Base-by-base conservation (phyloP, 192 early-diverging fungal genomes). In the Rhizoclosmatium globosum region DNA sequence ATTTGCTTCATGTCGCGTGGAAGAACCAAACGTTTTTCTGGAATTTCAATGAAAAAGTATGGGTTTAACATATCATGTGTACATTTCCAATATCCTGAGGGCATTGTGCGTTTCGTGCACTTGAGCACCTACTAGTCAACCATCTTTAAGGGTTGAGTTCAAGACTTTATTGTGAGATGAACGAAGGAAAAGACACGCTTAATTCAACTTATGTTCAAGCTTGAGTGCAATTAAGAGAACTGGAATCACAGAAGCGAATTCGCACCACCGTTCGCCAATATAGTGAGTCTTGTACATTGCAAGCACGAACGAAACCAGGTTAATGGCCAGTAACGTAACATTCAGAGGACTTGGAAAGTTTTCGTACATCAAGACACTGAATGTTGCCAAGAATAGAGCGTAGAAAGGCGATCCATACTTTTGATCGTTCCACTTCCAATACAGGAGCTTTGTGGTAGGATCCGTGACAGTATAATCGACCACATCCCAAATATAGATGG, bases 271-370 rank as follows among this genome's bases (percentile, higher is more conserved):
- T 39, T 62, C 60, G 0, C 60, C 60, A 19, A 62, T 21, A 23
- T 62, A 62, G 38, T 62, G 60, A 62, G 60, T 62, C 60, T 62
- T 62, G 60, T 62, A 62, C 60, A 62, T 9, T 21, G 11, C 60
- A 7, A 62, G 38, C 9, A 53, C 6, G 17, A 53, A 53, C 17
- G 50, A 53, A 7, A 62, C 23, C 21, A 62, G 60, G 38, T 62
- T 62, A 4, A 62, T 9, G 23, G 7, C 9, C 60, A 62, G 7
- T 0, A 62, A 62, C 60, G 23, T 39, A 39, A 31, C 9, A n/a
- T 62, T 62, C 60, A 62, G 21, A 19, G 60, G 60, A 39, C 4
- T 7, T 7, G 60, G 60, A 23, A 62, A 62, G 23, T 62, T 9
- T 23, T 62, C 60, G 6, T 6, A 9, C 60, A 62, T 62, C 4